Evolutionary conservation across 2,329 filamentous ascomycete species (phyloP).

Genomic region (Sporothrix variecibatus): DNA sequence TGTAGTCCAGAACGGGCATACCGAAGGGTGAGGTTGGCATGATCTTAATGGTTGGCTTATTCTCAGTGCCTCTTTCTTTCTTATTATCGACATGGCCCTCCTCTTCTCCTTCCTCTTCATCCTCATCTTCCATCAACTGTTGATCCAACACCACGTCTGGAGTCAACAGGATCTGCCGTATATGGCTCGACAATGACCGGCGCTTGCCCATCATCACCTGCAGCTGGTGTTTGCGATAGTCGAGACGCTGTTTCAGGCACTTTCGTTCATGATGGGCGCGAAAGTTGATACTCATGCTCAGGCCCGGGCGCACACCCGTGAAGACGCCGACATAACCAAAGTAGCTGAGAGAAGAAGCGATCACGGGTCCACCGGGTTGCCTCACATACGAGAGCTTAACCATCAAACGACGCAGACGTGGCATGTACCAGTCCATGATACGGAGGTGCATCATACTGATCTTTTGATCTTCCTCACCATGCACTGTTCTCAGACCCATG

Average conservation of each 20-base stretch:
- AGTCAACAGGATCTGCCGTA: constrained; percentile 33
- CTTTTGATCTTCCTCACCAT: background rate
- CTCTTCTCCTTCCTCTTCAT: background rate
- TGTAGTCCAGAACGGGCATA: constrained; percentile 11
- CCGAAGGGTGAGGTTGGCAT: background rate
- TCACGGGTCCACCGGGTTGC: background rate
- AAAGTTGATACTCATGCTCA: background rate
- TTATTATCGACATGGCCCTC: background rate
- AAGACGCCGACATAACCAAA: background rate
- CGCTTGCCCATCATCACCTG: constrained; percentile 32
- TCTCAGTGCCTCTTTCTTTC: background rate
- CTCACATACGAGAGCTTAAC: background rate
- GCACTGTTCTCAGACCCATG: background rate
- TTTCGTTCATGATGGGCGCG: constrained; percentile 39
- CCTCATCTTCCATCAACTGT: background rate
- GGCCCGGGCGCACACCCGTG: background rate
- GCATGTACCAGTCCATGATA: background rate
- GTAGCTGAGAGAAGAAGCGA: background rate
- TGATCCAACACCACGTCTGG: background rate
- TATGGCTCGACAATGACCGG: constrained; percentile 34
- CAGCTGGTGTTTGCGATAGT: constrained; percentile 37
- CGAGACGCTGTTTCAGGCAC: constrained; percentile 27
- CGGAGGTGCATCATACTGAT: background rate
- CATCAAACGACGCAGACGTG: background rate
- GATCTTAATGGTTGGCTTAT: background rate